Base-by-base conservation (phyloP, 768 basidiomycete species). In the Suillus hirtellus region DNA sequence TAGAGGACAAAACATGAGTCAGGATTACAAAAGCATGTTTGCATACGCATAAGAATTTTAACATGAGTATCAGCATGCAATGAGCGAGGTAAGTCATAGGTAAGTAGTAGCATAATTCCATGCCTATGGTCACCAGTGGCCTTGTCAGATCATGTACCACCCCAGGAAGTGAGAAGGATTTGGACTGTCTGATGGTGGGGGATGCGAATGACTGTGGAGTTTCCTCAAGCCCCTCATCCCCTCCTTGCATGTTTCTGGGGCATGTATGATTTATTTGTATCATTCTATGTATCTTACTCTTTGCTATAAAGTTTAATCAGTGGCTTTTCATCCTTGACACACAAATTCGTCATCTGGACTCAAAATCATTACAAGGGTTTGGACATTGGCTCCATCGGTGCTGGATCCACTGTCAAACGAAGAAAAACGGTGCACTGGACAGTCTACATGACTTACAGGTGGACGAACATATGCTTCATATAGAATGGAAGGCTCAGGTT, bases 121-220 rank as follows among this genome's bases (percentile, higher is more conserved):
- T 65, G 76, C 74, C 0, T 77, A 70, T 59, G 74, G 70, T 1
- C 77, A 78, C 47, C 67, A 76, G 44, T 77, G 76, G 75, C 49
- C 69, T 1, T 77, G 76, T 61, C 76, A 77, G 47, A 60, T 81
- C 0, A 49, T 71, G 0, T 79, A 77, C 61, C 77, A 77, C 60
- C 80, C 79, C 3, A 65, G 76, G 11, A 60, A 78, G 21, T 24
- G 62, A 3, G 43, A 63, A 24, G 71, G 69, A 14, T 68, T 73
- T 44, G 69, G 74, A 0, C 59, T 71, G 5, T 64, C 40, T 42
- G 42, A 42, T 8, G 17, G 42, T 42, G 42, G 17, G 0, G 42
- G 42, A 42, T 42, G 17, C 6, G 70, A 75, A 54, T 24, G 68
- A 34, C 49, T 73, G 3, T 75, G 72, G 74, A 70, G 69, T 50